Conservation (phyloP, 768 basidiomycete genomes). For the Mycena galericulata region DNA sequence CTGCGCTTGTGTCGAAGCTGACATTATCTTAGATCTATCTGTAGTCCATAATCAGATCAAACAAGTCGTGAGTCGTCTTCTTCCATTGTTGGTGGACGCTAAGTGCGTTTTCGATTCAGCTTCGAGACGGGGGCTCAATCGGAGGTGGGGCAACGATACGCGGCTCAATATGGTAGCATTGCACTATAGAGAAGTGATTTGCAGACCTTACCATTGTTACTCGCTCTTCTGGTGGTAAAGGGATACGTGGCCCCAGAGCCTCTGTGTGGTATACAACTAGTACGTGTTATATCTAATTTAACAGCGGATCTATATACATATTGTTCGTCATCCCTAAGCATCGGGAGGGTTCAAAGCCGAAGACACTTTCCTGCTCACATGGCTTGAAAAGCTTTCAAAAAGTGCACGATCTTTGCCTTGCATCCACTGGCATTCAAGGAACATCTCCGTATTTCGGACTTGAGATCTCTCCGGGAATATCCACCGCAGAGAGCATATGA, state of each 20-base stretch:
- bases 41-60: conserved; percentile 63
- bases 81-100: neutral
- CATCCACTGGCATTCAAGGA: conserved; percentile 71
- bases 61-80: conserved; percentile 52
- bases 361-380: conserved; percentile 66
- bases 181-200: no score
- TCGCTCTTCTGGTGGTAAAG: no score
- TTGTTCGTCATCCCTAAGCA: neutral
- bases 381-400: conserved; percentile 77
- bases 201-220: no score
- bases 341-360: neutral
- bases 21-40: conserved; percentile 54
- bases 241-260: no score
- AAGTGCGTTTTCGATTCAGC: conserved; percentile 1
- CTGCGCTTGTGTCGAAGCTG: conserved; percentile 9
- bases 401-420: conserved; percentile 66
- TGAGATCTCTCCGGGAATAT: conserved; percentile 23
- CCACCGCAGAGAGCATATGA: conserved; percentile 30
- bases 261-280: neutral
- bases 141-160: conserved; percentile 22
- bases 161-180: conserved; percentile 25
- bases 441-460: neutral
- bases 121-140: conserved; percentile 22
- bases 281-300: neutral
- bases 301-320: no score